Evolutionary conservation across 176 grass and related monocot genomes (phyloP), one percentile per base, ranked within the genome.

Genomic region (Aegilops tauschii): DNA sequence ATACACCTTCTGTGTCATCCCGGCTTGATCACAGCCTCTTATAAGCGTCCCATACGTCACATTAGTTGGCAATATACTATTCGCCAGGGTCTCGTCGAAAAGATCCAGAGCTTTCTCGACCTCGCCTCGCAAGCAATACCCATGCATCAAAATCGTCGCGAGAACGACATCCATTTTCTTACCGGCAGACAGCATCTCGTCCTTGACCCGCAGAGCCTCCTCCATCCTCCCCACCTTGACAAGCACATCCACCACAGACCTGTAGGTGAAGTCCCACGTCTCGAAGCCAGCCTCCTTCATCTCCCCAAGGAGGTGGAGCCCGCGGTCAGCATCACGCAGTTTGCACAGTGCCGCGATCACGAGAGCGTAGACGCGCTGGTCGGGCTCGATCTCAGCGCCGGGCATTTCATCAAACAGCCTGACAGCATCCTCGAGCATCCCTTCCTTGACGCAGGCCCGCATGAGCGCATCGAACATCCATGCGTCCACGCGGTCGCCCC

Each of bases 391-490:
- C 69, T 90, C 84, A 0, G 35, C 25, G 1, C 59, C 78, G 5
- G 71, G 67, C 83, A 95, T 90, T 93, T 98, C 96, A 18, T 88
- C 90, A 37, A 98, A 92, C 81, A 92, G 92, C 80, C 83, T 88
- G 45, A 95, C 74, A 0, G 87, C 88, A 17, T 89, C 80, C 39
- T 71, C 62, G 25, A 83, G 76, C 73, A 88, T 94, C 69, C 78
- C 84, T 82, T 58, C 85, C 63, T 81, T 87, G 45, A 91, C 70
- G 58, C 90, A 98, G 3, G 87, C 73, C 42, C 84, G 75, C 90
- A 95, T 93, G 42, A 93, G 82, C 30, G 76, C 81, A 30, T 92
- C 89, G 74, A 87, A 89, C 66, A 92, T 88, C 61, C 45, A 85
- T 25, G 67, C 69, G 78, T 98, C 86, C 4, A 88, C 70, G 75